Base-by-base conservation (phyloP, 2,329 filamentous ascomycete genomes). In the Pseudocercospora vitis region DNA sequence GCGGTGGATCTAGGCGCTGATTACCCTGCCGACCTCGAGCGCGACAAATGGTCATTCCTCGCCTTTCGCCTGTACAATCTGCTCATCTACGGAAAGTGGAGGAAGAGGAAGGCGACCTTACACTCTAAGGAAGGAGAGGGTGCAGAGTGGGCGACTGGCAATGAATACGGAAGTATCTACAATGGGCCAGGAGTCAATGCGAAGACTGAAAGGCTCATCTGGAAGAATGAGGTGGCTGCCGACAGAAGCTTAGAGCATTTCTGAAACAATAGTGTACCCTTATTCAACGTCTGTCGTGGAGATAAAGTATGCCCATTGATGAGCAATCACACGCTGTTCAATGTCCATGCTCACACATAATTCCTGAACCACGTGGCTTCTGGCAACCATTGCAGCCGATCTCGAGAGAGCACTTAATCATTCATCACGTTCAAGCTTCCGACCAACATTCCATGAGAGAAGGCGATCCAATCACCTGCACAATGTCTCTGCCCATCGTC, bases 1-100 rank as follows among this genome's bases (percentile, higher is more conserved):
- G 87, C 86, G 0, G 86, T 87, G 50, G 80, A 82, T 42, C 73
- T 89, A 0, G 87, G 86, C 0, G 86, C 85, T 0, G 73, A 77
- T 1, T 89, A 89, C 62, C 74, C 75, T 1, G 80, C 79, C 55
- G 83, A 85, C 61, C 64, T 86, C 1, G 83, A 85, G 69, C 69
- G 81, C n/a, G 83, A 85, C 56, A 74, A 72, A 49, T 86, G 84
- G 63, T 80, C 83, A 0, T 75, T 86, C 50, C 62, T 85, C 54
- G 76, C 77, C 44, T 86, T 86, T 63, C 67, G 83, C 37, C 64
- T 86, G 54, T 86, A 86, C 59, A 85, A 85, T 54, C 67, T 85
- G 45, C 65, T 86, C 2, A 70, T 74, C 0, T 85, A 86, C 61
- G 82, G 83, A 18, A 80, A 78, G 59, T 85, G 82, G 83, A 84